Evolutionary conservation across 495 filamentous ascomycete species (phyloP).

Genomic region (Rostrohypoxylon terebratum): DNA sequence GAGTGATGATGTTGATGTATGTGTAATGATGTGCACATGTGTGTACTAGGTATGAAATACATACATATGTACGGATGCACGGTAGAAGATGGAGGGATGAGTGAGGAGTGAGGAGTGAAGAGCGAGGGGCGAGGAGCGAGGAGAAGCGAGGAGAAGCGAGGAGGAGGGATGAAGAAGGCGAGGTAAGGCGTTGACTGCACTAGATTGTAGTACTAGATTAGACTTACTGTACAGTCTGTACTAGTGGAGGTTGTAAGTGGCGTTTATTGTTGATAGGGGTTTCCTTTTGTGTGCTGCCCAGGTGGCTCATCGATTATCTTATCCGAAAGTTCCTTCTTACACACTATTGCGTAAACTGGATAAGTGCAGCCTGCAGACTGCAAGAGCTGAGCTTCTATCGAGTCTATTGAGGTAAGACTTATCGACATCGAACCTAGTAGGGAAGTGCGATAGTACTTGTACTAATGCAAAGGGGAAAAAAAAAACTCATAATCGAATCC

Average conservation of each 20-base stretch:
- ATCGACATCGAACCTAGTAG: neutral
- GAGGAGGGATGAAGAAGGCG: neutral
- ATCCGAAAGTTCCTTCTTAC: neutral
- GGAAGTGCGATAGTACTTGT: conserved; percentile 21
- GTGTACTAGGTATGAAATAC: no score
- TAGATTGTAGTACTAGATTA: no score
- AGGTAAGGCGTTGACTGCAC: neutral
- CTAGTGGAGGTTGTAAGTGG: conserved; percentile 23
- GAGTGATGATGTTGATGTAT: conserved; percentile 3
- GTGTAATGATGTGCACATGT: neutral
- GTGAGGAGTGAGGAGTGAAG: neutral
- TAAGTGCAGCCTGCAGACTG: no score
- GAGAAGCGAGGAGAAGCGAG: neutral
- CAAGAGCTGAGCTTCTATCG: neutral
- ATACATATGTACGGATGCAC: no score
- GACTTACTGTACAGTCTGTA: neutral
- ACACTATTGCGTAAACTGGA: no score
- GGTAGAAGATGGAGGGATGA: neutral
- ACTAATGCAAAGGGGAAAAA: conserved; percentile 20
- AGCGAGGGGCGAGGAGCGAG: neutral
- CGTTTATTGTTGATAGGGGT: neutral
- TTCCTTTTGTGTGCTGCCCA: conserved; percentile 11
- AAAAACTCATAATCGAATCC: conserved; percentile 22
- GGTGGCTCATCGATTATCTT: conserved; percentile 37
- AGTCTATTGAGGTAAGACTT: neutral